Evolutionary conservation across 805 yeast species (phyloP), one percentile per base, ranked within the genome.

Genomic region (Ogataea paraovalis): DNA sequence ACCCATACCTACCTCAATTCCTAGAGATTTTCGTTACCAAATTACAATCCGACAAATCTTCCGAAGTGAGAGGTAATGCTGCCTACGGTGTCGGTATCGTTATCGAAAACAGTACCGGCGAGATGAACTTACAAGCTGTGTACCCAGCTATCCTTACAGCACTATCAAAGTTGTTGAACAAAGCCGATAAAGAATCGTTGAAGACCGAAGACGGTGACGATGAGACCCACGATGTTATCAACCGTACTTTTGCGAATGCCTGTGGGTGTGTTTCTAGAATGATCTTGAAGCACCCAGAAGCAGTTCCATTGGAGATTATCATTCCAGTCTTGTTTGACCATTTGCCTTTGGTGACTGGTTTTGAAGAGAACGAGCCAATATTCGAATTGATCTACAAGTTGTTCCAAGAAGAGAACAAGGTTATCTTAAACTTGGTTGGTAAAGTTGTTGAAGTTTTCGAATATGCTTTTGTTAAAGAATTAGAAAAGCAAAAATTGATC

Each of bases 231-330:
- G 96, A 89, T 55, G 85, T 81, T 50, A 79, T 87, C 58, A 83
- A 84, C 70, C 79, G 96, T 72, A 82, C 95, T 5, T 81, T 80
- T 57, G 97, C 98, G 50, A 94, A 94, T 67, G 96, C 96, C 4
- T 85, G 94, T 67, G 99, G 99, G 39, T 94, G 98, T 78, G 96
- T 91, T 48, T 91, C 96, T 16, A 82, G 99, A 70, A 76, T 94
- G 87, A 79, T 87, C 13, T 72, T 87, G 66, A 83, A 85, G 64
- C 78, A 86, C 65, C 82, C 80, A 59, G 70, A 69, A 34, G 77
- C 85, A 33, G 82, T 91, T 56, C 97, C 97, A 50, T 69, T 89
- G 55, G 81, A 77, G 50, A 90, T 82, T 47, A 79, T 92, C 39
- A 72, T 86, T 20, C 95, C 96, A 43, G 78, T 75, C 21, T 74